Conservation (phyloP, 2,329 filamentous ascomycete species). For the Scytalidium lignicola region DNA sequence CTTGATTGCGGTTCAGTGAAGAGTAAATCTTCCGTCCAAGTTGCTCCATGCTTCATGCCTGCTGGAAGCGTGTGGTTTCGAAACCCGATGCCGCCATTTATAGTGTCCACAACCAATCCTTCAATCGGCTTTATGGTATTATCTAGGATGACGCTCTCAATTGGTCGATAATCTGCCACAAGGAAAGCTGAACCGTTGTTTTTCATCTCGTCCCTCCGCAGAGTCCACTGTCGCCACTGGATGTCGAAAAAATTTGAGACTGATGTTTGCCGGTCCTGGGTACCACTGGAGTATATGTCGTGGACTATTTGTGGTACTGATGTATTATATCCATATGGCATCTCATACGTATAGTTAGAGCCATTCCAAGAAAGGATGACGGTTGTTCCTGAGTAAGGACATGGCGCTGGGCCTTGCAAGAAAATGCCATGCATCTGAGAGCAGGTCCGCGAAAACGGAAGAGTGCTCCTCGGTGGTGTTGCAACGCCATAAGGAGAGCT, state of each 20-base stretch:
- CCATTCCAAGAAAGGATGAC: slow-evolving; percentile 7
- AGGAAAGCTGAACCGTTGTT: slow-evolving; percentile 29
- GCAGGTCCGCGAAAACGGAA: slow-evolving; percentile 30
- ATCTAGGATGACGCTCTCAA: slow-evolving; percentile 12
- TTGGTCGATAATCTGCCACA: slow-evolving; percentile 22
- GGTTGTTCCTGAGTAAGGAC: slow-evolving; percentile 18
- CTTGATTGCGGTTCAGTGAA: slow-evolving; percentile 40
- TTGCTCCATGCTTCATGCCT: slow-evolving; percentile 28
- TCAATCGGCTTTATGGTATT: slow-evolving; percentile 28
- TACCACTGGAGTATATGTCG: slow-evolving; percentile 35
- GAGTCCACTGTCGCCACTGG: slow-evolving; percentile 24
- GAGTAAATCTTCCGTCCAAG: slow-evolving; percentile 42
- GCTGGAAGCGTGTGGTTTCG: slow-evolving; percentile 39
- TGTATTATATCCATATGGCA: slow-evolving; percentile 15
- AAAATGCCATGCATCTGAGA: background rate
- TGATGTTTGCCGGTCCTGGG: slow-evolving; percentile 20
- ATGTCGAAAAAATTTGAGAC: slow-evolving; percentile 41
- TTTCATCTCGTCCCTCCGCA: slow-evolving; percentile 13
- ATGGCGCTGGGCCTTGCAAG: slow-evolving; percentile 13
- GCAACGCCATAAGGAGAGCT: slow-evolving; percentile 32
- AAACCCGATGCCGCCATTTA: slow-evolving; percentile 37
- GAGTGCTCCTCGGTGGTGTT: slow-evolving; percentile 30
- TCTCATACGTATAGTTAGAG: slow-evolving; percentile 16
- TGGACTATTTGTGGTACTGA: slow-evolving; percentile 29
- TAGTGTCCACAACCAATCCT: slow-evolving; percentile 38